These are phyloP conservation scores for Atkinsonella hypoxylon DNA, from an alignment of 2,329 filamentous ascomycete species.

Conservation along the genomic window DNA sequence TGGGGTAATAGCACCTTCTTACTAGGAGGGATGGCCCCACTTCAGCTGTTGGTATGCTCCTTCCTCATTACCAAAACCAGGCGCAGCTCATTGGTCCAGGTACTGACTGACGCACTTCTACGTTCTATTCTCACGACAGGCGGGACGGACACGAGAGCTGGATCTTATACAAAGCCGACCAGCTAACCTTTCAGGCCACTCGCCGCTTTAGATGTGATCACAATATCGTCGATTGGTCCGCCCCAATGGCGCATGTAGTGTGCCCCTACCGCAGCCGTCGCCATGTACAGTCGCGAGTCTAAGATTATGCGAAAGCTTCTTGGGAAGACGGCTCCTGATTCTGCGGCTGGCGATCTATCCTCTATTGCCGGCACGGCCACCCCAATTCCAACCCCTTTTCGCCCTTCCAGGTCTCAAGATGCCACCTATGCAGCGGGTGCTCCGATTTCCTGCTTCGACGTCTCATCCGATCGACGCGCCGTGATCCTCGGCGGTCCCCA, in stretches of 20 bases:
- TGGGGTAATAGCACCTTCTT: not conserved
- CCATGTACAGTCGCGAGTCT: constrained; percentile 41
- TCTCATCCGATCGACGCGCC: constrained; percentile 41
- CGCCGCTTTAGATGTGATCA: constrained; percentile 1
- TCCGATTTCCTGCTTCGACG: constrained; percentile 46
- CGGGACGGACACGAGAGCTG: not conserved
- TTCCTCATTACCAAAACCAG: not conserved
- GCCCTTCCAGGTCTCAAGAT: constrained; percentile 44
- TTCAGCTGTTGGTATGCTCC: not conserved
- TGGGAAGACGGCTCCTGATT: constrained; percentile 38
- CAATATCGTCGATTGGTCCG: constrained; percentile 1
- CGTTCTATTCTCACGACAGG: not conserved
- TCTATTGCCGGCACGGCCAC: constrained; percentile 33
- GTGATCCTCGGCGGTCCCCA: constrained; percentile 47
- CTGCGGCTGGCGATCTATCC: constrained; percentile 31
- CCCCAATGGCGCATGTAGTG: constrained; percentile 22
- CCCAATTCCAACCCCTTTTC: constrained; percentile 27
- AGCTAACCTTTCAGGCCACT: not conserved
- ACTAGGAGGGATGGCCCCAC: too few species aligned
- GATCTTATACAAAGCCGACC: not conserved
- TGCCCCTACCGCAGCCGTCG: constrained; percentile 16
- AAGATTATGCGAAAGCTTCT: constrained; percentile 51
- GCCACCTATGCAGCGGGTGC: constrained; percentile 37
- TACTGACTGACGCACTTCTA: not conserved
- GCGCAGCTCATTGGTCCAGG: not conserved